phyloP scores from a whole-genome alignment of 1,139 yeast genomes.

The Blastobotrys indianensis region DNA sequence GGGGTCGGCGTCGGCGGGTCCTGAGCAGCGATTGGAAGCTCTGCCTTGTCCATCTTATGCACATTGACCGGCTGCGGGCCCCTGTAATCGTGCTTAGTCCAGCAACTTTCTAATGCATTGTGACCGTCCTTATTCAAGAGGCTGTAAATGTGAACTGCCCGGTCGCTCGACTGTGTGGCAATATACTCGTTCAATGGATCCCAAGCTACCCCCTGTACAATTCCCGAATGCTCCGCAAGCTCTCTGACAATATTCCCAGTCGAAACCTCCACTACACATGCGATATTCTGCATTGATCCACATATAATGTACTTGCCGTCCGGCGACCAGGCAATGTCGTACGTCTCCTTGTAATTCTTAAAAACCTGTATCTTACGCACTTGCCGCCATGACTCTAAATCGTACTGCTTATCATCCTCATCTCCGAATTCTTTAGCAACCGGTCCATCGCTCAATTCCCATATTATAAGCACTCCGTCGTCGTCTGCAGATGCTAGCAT shows the following conservation, averaged over 20 bases:
- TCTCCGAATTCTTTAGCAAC: conserved; percentile 47
- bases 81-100: too few species aligned
- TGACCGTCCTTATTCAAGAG: conserved; percentile 33
- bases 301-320: conserved; percentile 67
- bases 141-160: conserved; percentile 65
- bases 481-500: conserved; percentile 87
- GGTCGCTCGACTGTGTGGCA: conserved; percentile 87
- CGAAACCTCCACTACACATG: conserved; percentile 57
- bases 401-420: conserved; percentile 27
- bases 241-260: conserved; percentile 58
- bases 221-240: conserved; percentile 72
- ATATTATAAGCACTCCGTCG: conserved; percentile 79
- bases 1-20: neutral
- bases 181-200: conserved; percentile 75
- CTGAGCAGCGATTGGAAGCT: neutral
- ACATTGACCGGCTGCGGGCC: conserved; percentile 20
- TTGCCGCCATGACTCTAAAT: conserved; percentile 69
- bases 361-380: conserved; percentile 20
- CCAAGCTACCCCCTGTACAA: conserved; percentile 95
- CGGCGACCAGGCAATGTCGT: conserved; percentile 91
- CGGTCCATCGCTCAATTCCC: conserved; percentile 50
- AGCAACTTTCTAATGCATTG: conserved; percentile 17
- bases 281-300: conserved; percentile 85
- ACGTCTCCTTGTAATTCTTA: conserved; percentile 52
- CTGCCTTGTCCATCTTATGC: conserved; percentile 1